Base-by-base conservation (phyloP, 495 filamentous ascomycete genomes). In the Penicillium argentinense region DNA sequence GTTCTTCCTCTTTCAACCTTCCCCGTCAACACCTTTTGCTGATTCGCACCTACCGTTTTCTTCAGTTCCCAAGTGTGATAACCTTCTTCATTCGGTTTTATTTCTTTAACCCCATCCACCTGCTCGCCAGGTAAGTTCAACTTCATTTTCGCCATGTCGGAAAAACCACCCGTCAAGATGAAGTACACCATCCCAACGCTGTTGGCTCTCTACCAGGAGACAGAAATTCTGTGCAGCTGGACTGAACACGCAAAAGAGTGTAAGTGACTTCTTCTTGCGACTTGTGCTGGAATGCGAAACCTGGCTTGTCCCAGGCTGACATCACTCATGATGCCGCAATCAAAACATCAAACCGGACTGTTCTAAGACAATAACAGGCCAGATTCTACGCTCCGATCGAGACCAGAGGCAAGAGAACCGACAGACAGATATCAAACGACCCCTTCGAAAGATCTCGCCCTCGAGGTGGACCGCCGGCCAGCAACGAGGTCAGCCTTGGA, bases 101-200 rank as follows among this genome's bases (percentile, higher is more conserved):
- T 26, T 29, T 17, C 19, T 14, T 38, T 40, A 8, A 9, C 14
- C 16, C 24, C 12, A 5, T 24, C 22, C 29, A 26, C 5, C 25
- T 26, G 5, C 25, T 26, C 25, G 5, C 11, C 25, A 26, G 25
- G 5, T 11, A 11, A 5, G 11, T 5, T 5, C 11, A 26, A 5
- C 5, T 11, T 26, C 25, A 5, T 5, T 26, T 26, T 26, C 11
- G 5, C 5, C 25, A 5, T 26, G 25, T 26, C 25, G 5, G 25
- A 26, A 25, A n/a, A 18, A 12, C 23, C 9, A 26, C 36, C 9
- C 9, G 47, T n/a, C 50, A 67, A 60, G 43, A 62, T 62, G 55
- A 72, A 56, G 56, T 75, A 75, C 53, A 61, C 57, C 23, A 56
- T 69, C 42, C 62, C 56, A 42, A 66, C 66, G 22, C 60, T 75